phyloP scores from a whole-genome alignment of 1,139 yeast genomes.

The Pneumocystis canis region DNA sequence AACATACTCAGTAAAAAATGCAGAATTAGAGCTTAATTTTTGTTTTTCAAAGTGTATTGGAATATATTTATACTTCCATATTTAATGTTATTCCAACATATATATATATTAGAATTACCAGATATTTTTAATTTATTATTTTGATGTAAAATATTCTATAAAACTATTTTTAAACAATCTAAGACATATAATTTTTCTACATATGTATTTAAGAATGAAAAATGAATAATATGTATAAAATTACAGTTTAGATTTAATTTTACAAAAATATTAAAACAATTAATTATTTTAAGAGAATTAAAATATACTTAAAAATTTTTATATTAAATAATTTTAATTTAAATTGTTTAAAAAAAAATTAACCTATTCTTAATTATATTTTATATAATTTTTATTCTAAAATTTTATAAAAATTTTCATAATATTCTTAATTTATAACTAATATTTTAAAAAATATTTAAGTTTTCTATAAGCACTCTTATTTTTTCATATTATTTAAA shows the following conservation, averaged over 20 bases:
- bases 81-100: conserved; percentile 43
- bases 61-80: conserved; percentile 8
- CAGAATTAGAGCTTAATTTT: not conserved
- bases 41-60: conserved; percentile 9
- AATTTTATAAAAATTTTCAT: conserved; percentile 1
- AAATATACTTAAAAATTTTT: conserved; percentile 4
- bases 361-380: not conserved
- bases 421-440: conserved; percentile 4
- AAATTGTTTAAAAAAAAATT: not conserved
- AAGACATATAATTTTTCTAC: conserved; percentile 50
- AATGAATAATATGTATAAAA: conserved; percentile 47
- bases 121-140: conserved; percentile 29
- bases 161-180: conserved; percentile 72
- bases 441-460: conserved; percentile 6
- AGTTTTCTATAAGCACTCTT: conserved; percentile 6
- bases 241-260: conserved; percentile 40
- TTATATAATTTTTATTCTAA: not conserved
- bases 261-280: not conserved
- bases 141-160: conserved; percentile 43
- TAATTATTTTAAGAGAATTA: not conserved
- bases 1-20: conserved; percentile 14
- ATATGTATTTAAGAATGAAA: conserved; percentile 36
- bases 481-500: conserved; percentile 2
- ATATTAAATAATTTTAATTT: conserved; percentile 8
- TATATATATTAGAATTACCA: conserved; percentile 37